Base-by-base conservation (phyloP, 306 rosid genomes). In the Trifolium subterraneum region DNA sequence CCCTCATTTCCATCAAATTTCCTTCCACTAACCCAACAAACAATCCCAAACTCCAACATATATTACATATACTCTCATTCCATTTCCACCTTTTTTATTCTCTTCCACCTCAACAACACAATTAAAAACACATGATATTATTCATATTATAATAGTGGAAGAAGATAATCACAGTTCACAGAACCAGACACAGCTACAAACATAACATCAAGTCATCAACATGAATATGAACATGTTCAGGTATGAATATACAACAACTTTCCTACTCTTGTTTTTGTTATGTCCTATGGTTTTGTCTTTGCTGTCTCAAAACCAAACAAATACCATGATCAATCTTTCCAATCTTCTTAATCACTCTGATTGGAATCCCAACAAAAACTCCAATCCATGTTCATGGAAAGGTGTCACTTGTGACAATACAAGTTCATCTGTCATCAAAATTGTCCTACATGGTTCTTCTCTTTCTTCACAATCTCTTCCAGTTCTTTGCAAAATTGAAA, bases 301-400 rank as follows among this genome's bases (percentile, higher is more conserved):
- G 62, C 88, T 91, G 3, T 78, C 94, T 50, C 54, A 78, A 23
- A 76, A 41, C 73, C 97, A 94, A 81, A 65, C 1, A 14, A 20
- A 54, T 10, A 63, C 86, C 78, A 86, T 91, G 93, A 54, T 6
- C 77, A 9, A 1, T 11, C 78, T 90, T 45, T 86, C 80, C 39
- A 8, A 35, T 2, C 62, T 8, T 60, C 65, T 88, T 31, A 5
- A 50, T 52, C 1, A 0, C 13, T 12, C 51, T 67, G 19, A 2
- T 69, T 89, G 96, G 94, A 52, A 71, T 72, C 36, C 12, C 1
- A n/a, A 0, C 25, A 79, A 0, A 13, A 44, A 76, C 20, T 58
- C 90, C 3, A 77, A 87, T 69, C 94, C 93, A 36, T 91, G 97
- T 82, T 7, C 33, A 8, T 94, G 97, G 97, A 47, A 68, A 3